Conservation (phyloP, 306 rosid genomes). For the Begonia fuchsioides region DNA sequence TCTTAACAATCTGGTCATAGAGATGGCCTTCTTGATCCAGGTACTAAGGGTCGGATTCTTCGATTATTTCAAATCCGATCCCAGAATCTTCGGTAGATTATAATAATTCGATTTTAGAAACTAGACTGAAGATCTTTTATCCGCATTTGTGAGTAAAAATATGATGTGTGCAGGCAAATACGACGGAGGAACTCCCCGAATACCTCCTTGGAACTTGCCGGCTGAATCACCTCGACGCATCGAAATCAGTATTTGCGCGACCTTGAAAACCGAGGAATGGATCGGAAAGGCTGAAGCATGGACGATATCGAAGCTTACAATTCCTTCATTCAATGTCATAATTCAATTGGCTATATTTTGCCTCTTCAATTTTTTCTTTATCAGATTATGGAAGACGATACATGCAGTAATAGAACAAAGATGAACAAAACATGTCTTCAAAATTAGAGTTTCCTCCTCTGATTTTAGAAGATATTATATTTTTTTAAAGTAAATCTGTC, state of each 20-base stretch:
- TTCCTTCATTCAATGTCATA: too few relatives aligned
- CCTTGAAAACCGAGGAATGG: constrained; percentile 5
- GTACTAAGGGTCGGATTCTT: constrained; percentile 11
- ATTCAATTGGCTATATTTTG: too few relatives aligned
- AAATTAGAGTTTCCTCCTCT: too few relatives aligned
- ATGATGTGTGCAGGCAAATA: constrained; percentile 39
- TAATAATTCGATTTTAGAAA: background rate
- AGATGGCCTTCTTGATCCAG: constrained; percentile 90
- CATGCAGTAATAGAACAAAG: too few relatives aligned
- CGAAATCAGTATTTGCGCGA: constrained; percentile 34
- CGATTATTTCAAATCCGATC: background rate
- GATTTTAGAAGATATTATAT: too few relatives aligned
- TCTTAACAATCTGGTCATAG: constrained; percentile 77
- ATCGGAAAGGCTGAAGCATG: too few relatives aligned
- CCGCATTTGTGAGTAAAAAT: background rate
- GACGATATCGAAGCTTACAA: too few relatives aligned
- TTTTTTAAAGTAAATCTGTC: too few relatives aligned
- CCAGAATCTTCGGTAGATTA: background rate
- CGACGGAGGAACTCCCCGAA: constrained; percentile 79
- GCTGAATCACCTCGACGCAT: constrained; percentile 59
- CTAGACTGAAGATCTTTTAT: background rate
- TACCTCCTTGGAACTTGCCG: constrained; percentile 70
- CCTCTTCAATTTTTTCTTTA: too few relatives aligned
- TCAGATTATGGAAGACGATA: too few relatives aligned
- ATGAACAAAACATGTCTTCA: too few relatives aligned